Evolutionary conservation across 2,329 filamentous ascomycete genomes (phyloP).

Genomic region (Lasiodiplodia citricola): DNA sequence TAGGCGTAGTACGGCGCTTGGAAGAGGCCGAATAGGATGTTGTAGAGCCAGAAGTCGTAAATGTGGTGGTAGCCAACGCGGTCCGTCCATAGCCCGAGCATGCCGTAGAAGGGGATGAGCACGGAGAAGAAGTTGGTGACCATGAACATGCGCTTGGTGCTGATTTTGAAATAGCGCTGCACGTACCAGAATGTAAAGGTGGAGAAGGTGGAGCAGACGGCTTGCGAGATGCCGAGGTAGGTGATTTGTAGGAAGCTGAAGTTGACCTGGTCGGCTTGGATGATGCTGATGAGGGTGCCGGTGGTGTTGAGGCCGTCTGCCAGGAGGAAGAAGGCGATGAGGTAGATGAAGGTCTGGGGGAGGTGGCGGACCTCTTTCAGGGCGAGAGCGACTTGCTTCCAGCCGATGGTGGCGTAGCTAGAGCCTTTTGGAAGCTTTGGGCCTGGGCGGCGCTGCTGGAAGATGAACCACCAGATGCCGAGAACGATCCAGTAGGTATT

Average conservation of each 20-base stretch:
- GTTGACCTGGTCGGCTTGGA: slow-evolving; percentile 68
- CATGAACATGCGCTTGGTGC: slow-evolving; percentile 73
- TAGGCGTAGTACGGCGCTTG: slow-evolving; percentile 75
- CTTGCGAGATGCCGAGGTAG: slow-evolving; percentile 69
- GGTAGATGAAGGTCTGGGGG: slow-evolving; percentile 69
- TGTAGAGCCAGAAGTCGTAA: slow-evolving; percentile 59
- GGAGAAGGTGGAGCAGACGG: slow-evolving; percentile 65
- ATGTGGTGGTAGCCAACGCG: slow-evolving; percentile 59
- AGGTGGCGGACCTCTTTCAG: slow-evolving; percentile 63
- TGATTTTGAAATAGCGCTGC: slow-evolving; percentile 64
- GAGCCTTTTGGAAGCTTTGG: slow-evolving; percentile 54
- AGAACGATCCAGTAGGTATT: slow-evolving; percentile 71
- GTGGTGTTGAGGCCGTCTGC: slow-evolving; percentile 75
- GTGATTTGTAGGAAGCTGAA: slow-evolving; percentile 70
- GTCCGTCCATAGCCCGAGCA: slow-evolving; percentile 63
- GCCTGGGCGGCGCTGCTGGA: slow-evolving; percentile 69
- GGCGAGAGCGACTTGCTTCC: slow-evolving; percentile 56
- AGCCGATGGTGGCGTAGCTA: slow-evolving; percentile 62
- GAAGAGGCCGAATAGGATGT: slow-evolving; percentile 66
- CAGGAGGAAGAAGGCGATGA: slow-evolving; percentile 68
- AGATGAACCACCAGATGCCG: slow-evolving; percentile 69
- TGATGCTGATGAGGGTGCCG: slow-evolving; percentile 68
- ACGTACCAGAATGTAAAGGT: slow-evolving; percentile 67
- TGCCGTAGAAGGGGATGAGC: slow-evolving; percentile 64
- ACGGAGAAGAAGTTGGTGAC: slow-evolving; percentile 56